phyloP scores from a whole-genome alignment of 1,284 basidiomycete genomes.

The Naganishia sp. region DNA sequence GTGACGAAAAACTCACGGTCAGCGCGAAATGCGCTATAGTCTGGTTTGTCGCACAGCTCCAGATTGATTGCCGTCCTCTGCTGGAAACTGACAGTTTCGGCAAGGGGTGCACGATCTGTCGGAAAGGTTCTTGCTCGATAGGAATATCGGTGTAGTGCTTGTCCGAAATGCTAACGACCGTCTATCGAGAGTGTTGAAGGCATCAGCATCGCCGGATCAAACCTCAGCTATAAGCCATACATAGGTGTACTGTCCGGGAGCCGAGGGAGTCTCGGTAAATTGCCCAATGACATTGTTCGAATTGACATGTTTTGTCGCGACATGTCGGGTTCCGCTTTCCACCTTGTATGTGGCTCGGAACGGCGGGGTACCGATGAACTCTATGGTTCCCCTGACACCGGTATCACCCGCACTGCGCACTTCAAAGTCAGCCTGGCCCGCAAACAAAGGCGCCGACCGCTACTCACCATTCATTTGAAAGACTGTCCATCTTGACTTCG shows the following conservation, averaged over 20 bases:
- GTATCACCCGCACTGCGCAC: constrained; percentile 81
- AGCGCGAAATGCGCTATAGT: constrained; percentile 67
- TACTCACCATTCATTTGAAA: constrained; percentile 77
- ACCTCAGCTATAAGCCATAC: constrained; percentile 35
- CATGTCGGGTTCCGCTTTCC: constrained; percentile 14
- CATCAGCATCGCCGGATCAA: neutral
- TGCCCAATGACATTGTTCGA: constrained; percentile 14
- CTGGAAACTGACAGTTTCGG: constrained; percentile 71
- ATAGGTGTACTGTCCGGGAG: constrained; percentile 82
- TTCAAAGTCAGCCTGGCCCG: constrained; percentile 13
- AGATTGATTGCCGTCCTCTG: constrained; percentile 22
- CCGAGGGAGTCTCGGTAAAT: constrained; percentile 21
- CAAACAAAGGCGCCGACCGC: constrained; percentile 34
- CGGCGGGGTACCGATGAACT: constrained; percentile 85
- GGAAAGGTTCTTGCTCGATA: constrained; percentile 70
- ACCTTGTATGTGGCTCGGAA: constrained; percentile 59
- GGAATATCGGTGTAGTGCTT: constrained; percentile 74
- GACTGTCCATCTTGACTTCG: constrained; percentile 82
- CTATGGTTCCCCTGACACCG: constrained; percentile 81
- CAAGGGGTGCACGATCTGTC: constrained; percentile 83
- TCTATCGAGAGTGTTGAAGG: constrained; percentile 40
- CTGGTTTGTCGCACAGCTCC: constrained; percentile 50
- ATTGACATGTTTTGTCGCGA: constrained; percentile 8
- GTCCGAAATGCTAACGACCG: constrained; percentile 78
- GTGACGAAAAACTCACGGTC: constrained; percentile 59